Conservation (phyloP, 1,139 yeast species). For the Meyerozyma athensensis region DNA sequence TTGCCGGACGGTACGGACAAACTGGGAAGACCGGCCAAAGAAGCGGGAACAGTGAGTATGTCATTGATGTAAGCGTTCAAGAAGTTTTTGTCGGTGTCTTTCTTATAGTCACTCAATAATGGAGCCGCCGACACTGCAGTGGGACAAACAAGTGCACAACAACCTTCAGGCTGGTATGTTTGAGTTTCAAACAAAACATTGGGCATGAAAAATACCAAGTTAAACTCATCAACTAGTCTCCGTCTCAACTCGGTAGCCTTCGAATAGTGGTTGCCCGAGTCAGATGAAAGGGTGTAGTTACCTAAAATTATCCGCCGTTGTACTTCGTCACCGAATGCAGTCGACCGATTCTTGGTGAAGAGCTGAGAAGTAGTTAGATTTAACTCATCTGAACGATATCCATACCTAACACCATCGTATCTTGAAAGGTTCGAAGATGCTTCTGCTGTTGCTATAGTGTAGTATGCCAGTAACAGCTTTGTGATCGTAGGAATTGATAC, state of each 20-base stretch:
- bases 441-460: constrained; percentile 86
- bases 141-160: constrained; percentile 74
- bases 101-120: constrained; percentile 36
- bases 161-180: constrained; percentile 21
- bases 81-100: constrained; percentile 35
- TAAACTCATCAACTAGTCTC: constrained; percentile 58
- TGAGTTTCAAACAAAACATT: constrained; percentile 35
- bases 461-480: constrained; percentile 75
- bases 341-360: constrained; percentile 56
- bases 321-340: constrained; percentile 77
- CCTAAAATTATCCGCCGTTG: constrained; percentile 81
- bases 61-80: constrained; percentile 74
- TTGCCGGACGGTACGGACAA: constrained; percentile 60
- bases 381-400: too few species aligned
- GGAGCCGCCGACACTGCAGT: constrained; percentile 65
- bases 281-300: constrained; percentile 74
- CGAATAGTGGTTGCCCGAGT: constrained; percentile 72
- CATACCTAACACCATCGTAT: constrained; percentile 87
- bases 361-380: constrained; percentile 17
- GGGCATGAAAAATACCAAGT: constrained; percentile 50
- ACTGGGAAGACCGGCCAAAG: constrained; percentile 88
- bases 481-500: constrained; percentile 69
- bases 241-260: constrained; percentile 71
- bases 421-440: constrained; percentile 89
- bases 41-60: constrained; percentile 83